Base-by-base conservation (phyloP, 2,329 filamentous ascomycete genomes). In the Colletotrichum salicis region DNA sequence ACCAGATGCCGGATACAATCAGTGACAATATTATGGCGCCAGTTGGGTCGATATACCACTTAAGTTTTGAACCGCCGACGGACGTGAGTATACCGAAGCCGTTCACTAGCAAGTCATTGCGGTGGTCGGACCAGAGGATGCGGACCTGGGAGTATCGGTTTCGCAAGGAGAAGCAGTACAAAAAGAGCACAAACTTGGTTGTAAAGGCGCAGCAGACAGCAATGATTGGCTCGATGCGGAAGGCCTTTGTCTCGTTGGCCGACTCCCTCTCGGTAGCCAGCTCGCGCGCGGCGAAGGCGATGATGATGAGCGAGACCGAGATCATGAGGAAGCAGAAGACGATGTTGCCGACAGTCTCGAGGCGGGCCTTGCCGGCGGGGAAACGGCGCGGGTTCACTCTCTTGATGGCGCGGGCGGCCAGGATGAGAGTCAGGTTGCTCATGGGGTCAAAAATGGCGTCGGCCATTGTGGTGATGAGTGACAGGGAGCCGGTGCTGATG, bases 391-490 rank as follows among this genome's bases (percentile, higher is more conserved):
- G 89, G 77, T 98, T 95, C 56, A 98, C 96, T 62, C 90, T 91
- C 76, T 92, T 93, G 75, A 98, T 94, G 61, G 96, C 95, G 60
- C 96, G 94, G 81, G 95, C 92, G 73, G 93, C 94, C 45, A 97
- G 82, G 69, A 98, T 94, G 22, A 98, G 88, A 0, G 93, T 96
- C 67, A 98, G 81, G 79, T 97, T 98, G 78, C 93, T 96, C 78
- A 96, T 80, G 10, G 95, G 96, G 79, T 98, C 96, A 83, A 98
- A 98, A 75, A 98, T 87, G 68, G 95, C 91, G 82, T 99, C 96
- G n/a, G 95, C 96, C 93, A 97, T 97, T 73, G 96, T 98, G n/a
- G 96, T 97, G 84, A 98, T 97, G 62, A 99, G 90, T 4, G 96
- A 97, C 48, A 98, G 88, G 19, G 95, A 97, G 56, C 92, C 91